Evolutionary conservation across 306 rosid species (phyloP).

Genomic region (Fagus crenata): DNA sequence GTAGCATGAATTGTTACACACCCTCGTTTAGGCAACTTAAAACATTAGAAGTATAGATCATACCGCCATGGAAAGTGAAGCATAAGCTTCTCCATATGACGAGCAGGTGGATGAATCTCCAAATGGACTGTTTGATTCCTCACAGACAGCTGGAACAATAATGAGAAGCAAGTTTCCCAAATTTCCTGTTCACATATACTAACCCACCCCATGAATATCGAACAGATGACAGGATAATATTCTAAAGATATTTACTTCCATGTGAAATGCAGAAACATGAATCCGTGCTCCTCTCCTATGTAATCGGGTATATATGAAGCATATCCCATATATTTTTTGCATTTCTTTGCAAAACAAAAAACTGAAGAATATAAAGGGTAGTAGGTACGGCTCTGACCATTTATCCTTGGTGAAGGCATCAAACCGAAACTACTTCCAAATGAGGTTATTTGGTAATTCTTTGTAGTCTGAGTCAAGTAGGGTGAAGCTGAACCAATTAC

Average conservation of each 20-base stretch:
- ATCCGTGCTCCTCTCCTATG: too few species aligned
- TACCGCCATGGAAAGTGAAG: conserved; percentile 14
- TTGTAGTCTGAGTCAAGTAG: too few species aligned
- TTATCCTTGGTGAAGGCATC: too few species aligned
- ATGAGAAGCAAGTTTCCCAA: conserved; percentile 14
- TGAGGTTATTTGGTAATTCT: too few species aligned
- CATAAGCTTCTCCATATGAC: conserved; percentile 9
- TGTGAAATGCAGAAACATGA: too few species aligned
- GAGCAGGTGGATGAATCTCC: conserved; percentile 20
- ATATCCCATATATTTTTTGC: too few species aligned
- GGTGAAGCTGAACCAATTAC: too few species aligned
- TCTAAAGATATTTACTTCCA: background rate
- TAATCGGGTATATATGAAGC: too few species aligned
- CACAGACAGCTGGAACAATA: conserved; percentile 12
- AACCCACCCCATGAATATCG: background rate
- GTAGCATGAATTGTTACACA: background rate
- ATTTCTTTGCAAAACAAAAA: too few species aligned
- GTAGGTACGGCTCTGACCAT: too few species aligned
- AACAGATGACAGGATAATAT: background rate
- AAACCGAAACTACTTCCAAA: too few species aligned
- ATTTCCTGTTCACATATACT: conserved; percentile 10
- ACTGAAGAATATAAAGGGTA: too few species aligned
- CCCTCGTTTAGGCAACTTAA: background rate
- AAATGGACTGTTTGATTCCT: conserved; percentile 7
- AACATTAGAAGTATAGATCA: background rate